phyloP scores from a whole-genome alignment of 768 basidiomycete species.

The Amyloporia xantha region DNA sequence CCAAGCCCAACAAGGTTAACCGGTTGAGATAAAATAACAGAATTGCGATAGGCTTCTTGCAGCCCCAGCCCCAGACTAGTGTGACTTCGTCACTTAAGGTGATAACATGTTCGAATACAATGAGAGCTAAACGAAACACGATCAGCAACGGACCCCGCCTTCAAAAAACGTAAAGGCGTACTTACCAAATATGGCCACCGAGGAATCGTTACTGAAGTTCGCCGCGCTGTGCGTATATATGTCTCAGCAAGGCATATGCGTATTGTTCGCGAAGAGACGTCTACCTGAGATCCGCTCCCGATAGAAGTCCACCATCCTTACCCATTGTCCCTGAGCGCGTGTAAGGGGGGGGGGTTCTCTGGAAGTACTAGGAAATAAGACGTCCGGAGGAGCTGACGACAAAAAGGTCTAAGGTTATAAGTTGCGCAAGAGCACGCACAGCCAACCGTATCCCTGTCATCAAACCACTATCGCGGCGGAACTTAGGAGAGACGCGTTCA shows the following conservation, averaged over 20 bases:
- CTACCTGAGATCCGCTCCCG: neutral
- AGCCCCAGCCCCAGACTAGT: neutral
- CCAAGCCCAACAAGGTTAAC: neutral
- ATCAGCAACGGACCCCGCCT: neutral
- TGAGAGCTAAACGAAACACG: neutral
- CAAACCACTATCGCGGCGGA: neutral
- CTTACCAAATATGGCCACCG: neutral
- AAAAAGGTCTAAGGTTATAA: neutral
- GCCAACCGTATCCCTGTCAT: neutral
- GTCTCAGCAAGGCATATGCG: neutral
- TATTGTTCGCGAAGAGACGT: no score
- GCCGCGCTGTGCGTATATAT: neutral
- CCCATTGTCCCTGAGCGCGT: no score
- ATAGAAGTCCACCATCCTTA: neutral
- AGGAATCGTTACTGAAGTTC: neutral
- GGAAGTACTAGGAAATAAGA: no score
- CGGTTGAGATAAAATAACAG: neutral
- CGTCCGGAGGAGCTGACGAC: neutral
- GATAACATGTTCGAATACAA: neutral
- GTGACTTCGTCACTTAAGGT: neutral
- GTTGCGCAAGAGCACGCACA: neutral
- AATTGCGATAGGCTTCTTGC: neutral
- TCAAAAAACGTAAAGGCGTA: neutral
- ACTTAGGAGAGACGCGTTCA: neutral
- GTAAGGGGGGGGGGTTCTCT: no score